These are phyloP conservation scores for Psilocybe cyanescens DNA, from an alignment of 768 basidiomycete genomes.

Conservation along the genomic window DNA sequence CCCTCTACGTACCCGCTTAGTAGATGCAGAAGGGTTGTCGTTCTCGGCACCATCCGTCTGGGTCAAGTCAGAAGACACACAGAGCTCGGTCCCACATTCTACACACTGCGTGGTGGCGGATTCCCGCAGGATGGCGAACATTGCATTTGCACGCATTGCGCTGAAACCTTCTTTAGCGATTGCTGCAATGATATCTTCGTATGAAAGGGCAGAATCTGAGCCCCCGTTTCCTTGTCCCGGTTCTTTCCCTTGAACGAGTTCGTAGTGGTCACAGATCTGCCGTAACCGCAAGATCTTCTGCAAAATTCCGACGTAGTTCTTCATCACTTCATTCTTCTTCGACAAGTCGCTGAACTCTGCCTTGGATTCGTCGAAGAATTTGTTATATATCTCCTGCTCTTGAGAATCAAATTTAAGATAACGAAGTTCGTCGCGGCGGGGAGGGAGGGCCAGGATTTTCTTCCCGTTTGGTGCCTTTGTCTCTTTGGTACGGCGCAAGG, in stretches of 20 bases:
- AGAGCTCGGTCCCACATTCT: slow-evolving; percentile 84
- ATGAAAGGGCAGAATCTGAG: slow-evolving; percentile 59
- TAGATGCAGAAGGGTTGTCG: slow-evolving; percentile 47
- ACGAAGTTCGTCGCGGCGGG: slow-evolving; percentile 87
- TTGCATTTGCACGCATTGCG: slow-evolving; percentile 71
- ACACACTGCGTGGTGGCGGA: slow-evolving; percentile 88
- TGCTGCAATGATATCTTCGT: slow-evolving; percentile 78
- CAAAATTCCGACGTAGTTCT: slow-evolving; percentile 97
- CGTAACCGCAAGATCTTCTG: slow-evolving; percentile 96
- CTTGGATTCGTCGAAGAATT: slow-evolving; percentile 88
- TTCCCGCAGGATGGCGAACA: slow-evolving; percentile 85
- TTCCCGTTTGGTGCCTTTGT: slow-evolving; percentile 80
- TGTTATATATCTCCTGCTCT: slow-evolving; percentile 87
- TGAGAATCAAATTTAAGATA: slow-evolving; percentile 82
- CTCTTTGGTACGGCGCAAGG: slow-evolving; percentile 96
- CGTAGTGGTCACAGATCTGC: slow-evolving; percentile 97
- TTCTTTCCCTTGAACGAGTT: slow-evolving; percentile 79
- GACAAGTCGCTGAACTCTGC: slow-evolving; percentile 89
- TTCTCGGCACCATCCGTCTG: slow-evolving; percentile 51
- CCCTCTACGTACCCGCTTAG: slow-evolving; percentile 50
- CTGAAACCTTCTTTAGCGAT: slow-evolving; percentile 84
- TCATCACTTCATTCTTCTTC: slow-evolving; percentile 91
- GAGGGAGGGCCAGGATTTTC: slow-evolving; percentile 85
- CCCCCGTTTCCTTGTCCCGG: slow-evolving; percentile 37
- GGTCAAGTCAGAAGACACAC: slow-evolving; percentile 47